These are phyloP conservation scores for Colletotrichum brevisporum DNA, from an alignment of 2,329 filamentous ascomycete genomes.

Conservation along the genomic window DNA sequence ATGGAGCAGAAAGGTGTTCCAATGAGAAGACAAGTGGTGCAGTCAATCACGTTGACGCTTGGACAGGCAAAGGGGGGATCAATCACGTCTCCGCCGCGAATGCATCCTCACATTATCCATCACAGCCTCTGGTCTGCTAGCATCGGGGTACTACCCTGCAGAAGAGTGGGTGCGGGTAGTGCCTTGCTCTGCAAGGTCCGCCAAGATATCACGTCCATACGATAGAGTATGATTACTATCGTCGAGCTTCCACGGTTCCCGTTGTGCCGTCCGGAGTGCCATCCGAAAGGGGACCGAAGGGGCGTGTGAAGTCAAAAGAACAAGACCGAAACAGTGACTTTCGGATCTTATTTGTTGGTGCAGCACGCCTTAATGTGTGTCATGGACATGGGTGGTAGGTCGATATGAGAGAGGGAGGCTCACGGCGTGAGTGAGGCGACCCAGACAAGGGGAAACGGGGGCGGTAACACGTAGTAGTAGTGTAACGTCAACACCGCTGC, in stretches of 20 bases:
- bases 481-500: not conserved
- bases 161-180: not conserved
- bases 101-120: constrained; percentile 2
- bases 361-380: not conserved
- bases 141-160: not conserved
- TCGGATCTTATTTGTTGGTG: not conserved
- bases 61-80: constrained; percentile 9
- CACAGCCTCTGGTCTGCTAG: not conserved
- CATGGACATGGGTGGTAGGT: not conserved
- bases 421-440: not conserved
- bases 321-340: not conserved
- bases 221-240: not conserved
- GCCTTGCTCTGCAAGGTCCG: not conserved
- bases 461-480: not conserved
- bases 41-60: not conserved
- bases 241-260: constrained; percentile 11
- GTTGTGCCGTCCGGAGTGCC: constrained; percentile 8
- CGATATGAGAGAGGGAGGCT: not conserved
- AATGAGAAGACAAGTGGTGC: not conserved
- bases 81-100: constrained; percentile 7
- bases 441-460: not conserved
- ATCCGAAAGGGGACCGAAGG: not conserved
- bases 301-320: not conserved
- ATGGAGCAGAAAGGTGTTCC: not conserved
- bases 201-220: constrained; percentile 1